Evolutionary conservation across 2,329 filamentous ascomycete genomes (phyloP), one percentile per base, ranked within the genome.

Genomic region (Epichloe festucae): DNA sequence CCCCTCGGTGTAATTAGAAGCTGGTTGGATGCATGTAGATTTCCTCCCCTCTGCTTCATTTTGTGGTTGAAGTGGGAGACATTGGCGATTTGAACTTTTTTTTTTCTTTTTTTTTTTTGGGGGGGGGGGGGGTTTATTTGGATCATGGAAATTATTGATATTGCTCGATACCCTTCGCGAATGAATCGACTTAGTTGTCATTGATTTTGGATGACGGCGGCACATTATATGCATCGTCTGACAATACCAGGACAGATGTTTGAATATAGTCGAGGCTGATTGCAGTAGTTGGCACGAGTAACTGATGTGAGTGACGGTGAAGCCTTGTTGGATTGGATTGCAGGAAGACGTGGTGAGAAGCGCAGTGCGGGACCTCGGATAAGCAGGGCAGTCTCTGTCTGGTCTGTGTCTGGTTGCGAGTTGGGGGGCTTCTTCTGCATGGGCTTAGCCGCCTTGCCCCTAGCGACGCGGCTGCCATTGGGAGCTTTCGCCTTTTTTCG

Each of bases 121-220:
- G 7, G 27, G 8, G 2, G 17, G 48, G 44, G 48, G 41, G 46
- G 27, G 43, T 53, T 47, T 47, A 54, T 52, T 54, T 52, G 55
- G 51, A 53, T 46, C 38, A 52, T 51, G 56, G 55, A 48, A 56
- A 52, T 55, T 46, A 50, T 53, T 54, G 49, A 44, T 44, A 39
- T 48, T 38, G 42, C 52, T 55, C 51, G 52, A 57, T 57, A 55
- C 56, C 54, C 52, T 47, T 58, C 48, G 51, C 34, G 34, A 50
- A 41, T 50, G 48, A 11, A 49, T 52, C 49, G 21, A 31, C 4
- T 11, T 49, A 17, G 42, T 31, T 34, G 2, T 21, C 21, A 19
- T 42, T 21, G 14, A 14, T 46, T 46, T 34, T 40, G 11, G 36
- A 21, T 27, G 17, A 35, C 21, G 43, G 39, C 15, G 19, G 50